These are phyloP conservation scores for Aspergillus leporis DNA, from an alignment of 495 filamentous ascomycete genomes.

Conservation along the genomic window DNA sequence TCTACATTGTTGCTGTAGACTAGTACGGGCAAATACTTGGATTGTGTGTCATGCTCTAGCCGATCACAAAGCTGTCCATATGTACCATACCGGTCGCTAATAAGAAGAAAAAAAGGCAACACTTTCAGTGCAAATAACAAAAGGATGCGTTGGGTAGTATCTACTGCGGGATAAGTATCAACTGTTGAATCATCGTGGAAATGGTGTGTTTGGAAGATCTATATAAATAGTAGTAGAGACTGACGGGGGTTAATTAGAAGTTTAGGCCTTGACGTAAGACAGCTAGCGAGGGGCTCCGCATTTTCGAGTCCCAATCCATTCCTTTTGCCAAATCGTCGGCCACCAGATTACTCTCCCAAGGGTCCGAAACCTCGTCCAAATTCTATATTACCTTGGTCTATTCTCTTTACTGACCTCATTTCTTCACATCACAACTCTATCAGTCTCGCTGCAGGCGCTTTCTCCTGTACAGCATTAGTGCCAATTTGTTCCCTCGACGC, in stretches of 20 bases:
- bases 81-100: too few relatives aligned
- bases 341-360: background rate
- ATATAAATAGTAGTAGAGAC: background rate
- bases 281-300: conserved; percentile 1
- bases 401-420: background rate
- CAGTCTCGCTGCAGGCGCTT: background rate
- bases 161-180: too few relatives aligned
- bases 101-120: too few relatives aligned
- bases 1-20: background rate
- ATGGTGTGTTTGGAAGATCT: background rate
- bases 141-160: too few relatives aligned
- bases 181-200: too few relatives aligned
- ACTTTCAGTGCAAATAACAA: too few relatives aligned
- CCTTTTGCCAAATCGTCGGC: background rate
- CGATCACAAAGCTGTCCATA: too few relatives aligned
- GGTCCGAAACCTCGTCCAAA: background rate
- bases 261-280: background rate
- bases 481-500: conserved; percentile 8
- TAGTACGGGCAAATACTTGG: too few relatives aligned
- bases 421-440: background rate
- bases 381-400: background rate
- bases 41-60: too few relatives aligned
- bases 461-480: background rate
- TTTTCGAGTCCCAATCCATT: background rate
- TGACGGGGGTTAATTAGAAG: background rate